A percentile compares a stretch with the other conserved stretches of the same genome.
Evolutionary conservation across 2,329 filamentous ascomycete species (phyloP).

Genomic region (Xenosphaeropsis pyriputrescens): DNA sequence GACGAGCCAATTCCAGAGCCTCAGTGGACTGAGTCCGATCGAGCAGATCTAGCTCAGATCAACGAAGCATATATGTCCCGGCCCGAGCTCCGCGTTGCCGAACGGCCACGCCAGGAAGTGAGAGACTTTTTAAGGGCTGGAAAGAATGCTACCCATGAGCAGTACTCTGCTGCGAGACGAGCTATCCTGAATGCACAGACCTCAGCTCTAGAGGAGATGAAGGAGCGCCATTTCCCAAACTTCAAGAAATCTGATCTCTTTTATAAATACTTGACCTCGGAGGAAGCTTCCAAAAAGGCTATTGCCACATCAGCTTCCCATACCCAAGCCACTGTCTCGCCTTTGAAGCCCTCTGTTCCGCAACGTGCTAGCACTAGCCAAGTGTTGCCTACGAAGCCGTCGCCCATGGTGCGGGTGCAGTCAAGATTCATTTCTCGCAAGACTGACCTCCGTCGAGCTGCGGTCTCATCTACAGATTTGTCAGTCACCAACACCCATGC

Average conservation of each 20-base stretch:
- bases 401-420: constrained; percentile 27
- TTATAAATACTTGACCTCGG: constrained; percentile 88
- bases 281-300: constrained; percentile 43
- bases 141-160: constrained; percentile 56
- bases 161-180: constrained; percentile 72
- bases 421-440: constrained; percentile 27
- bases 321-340: constrained; percentile 4
- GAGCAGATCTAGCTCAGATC: constrained; percentile 80
- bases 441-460: constrained; percentile 41
- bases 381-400: constrained; percentile 23
- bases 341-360: constrained; percentile 3
- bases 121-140: constrained; percentile 68
- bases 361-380: constrained; percentile 12
- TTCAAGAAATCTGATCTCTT: constrained; percentile 92
- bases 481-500: constrained; percentile 25
- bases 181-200: constrained; percentile 76
- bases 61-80: constrained; percentile 78
- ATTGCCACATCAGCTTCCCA: constrained; percentile 1
- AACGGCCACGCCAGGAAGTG: constrained; percentile 54
- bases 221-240: constrained; percentile 61
- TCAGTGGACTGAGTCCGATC: constrained; percentile 71
- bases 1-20: constrained; percentile 43
- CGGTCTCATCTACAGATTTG: constrained; percentile 45
- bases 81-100: constrained; percentile 65
- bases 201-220: constrained; percentile 70